Base-by-base conservation (phyloP, 495 filamentous ascomycete genomes). In the Chaetomium tenue region DNA sequence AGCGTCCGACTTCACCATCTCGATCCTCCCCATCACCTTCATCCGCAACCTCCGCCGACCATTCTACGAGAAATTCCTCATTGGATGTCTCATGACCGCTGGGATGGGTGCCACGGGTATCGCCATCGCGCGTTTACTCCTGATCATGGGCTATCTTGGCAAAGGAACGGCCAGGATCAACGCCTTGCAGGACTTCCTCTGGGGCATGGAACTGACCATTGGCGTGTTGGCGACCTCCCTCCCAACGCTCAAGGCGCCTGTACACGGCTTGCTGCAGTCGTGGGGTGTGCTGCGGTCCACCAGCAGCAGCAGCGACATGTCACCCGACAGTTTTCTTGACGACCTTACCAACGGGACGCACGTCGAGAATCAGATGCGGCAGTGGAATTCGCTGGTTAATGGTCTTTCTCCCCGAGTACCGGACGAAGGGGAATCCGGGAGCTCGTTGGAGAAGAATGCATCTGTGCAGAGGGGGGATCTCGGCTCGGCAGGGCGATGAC, bases 151-250 rank as follows among this genome's bases (percentile, higher is more conserved):
- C 22, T 58, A 42, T 20, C 37, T 58, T 13, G 37, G 55, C 55
- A 44, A 44, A 9, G 55, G 55, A 5, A 16, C 5, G 22, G 13
- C 55, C 22, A 7, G 8, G 55, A 28, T 42, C 5, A 58, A 58
- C 37, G 23, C 42, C 20, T 1, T 26, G 22, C 55, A 58, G 55
- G 55, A 58, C 37, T 26, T 58, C 8, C 55, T 58, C 55, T 58
- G 55, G 55, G 55, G 55, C 37, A 44, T 58, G 55, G 55, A 58
- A 22, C 55, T 58, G 37, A 58, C 55, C 55, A 58, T 58, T 15
- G 55, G 55, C 20, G 39, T 58, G 12, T 11, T 58, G 55, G 18
- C 55, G 55, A 22, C 55, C 20, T 58, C 55, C 1, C 12, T 58
- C 22, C 55, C 55, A n/a, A 18, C 55, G 11, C 55, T 58, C 37